Evolutionary conservation across 305 asterid species (phyloP).

Genomic region (Fraxinus ornus): DNA sequence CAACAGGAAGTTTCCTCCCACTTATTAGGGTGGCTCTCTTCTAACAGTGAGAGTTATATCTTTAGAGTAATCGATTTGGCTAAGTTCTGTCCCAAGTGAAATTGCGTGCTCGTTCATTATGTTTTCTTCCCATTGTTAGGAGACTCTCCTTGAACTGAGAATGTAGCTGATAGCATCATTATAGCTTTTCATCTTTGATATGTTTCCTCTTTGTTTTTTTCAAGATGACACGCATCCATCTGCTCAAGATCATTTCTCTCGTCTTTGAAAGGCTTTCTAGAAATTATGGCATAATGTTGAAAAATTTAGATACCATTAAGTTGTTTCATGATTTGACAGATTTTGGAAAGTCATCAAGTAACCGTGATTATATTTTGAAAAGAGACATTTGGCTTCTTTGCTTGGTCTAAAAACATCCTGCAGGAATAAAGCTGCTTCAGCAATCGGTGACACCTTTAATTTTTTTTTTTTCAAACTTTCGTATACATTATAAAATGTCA

Average conservation of each 20-base stretch:
- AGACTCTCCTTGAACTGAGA: not conserved
- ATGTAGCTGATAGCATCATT: not conserved
- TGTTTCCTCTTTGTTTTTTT: conserved; percentile 29
- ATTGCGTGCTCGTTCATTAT: not conserved
- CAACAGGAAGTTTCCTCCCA: not conserved
- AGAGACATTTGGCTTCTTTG: conserved; percentile 60
- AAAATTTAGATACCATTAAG: conserved; percentile 37
- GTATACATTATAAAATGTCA: not conserved
- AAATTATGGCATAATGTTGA: conserved; percentile 36
- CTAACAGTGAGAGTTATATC: not conserved
- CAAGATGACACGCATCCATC: conserved; percentile 87
- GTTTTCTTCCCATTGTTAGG: not conserved
- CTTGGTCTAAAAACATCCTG: conserved; percentile 59
- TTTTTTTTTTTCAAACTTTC: not conserved
- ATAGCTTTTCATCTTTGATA: not conserved
- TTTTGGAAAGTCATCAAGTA: conserved; percentile 88
- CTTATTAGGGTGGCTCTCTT: not conserved
- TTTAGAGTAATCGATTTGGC: not conserved
- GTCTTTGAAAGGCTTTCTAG: conserved; percentile 55
- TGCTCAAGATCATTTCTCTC: conserved; percentile 75
- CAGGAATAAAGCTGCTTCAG: conserved; percentile 51
- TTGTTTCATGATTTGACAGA: conserved; percentile 85
- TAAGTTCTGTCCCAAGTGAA: not conserved
- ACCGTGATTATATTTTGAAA: conserved; percentile 87
- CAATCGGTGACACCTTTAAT: conserved; percentile 28